Base-by-base conservation (phyloP, 495 filamentous ascomycete genomes). In the Neurospora sp. region DNA sequence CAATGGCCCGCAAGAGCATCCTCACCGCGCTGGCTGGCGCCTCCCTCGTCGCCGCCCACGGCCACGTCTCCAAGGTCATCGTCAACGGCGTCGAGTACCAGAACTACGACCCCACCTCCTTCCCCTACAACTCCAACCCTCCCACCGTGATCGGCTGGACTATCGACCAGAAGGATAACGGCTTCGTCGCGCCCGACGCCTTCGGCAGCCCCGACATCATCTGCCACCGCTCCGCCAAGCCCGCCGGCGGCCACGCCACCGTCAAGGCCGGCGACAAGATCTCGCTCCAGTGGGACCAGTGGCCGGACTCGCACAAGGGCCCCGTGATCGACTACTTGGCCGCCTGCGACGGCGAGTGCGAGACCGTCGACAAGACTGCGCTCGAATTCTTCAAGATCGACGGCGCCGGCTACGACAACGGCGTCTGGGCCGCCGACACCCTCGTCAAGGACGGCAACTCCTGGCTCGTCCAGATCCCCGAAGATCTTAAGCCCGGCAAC, bases 301-400 rank as follows among this genome's bases (percentile, higher is more conserved):
- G 84, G 84, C 82, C 84, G 42, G 81, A 81, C 0, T 75, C 71
- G 39, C 84, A 85, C 76, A 73, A 82, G 70, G 91, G 92, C 11
- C 91, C 92, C 11, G 90, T 92, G 79, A 89, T 93, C 76, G 88
- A 89, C 81, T 94, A 93, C 80, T 81, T 96, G 2, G 93, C 92
- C 70, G 86, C 89, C 74, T 94, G 92, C 86, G 86, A 88, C 75
- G 91, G 91, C 27, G 83, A 89, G 73, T 93, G 92, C 85, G 84
- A 87, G 71, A 85, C 79, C 3, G 91, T 89, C 23, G 86, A 92
- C 83, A 90, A 91, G 83, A 86, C 83, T 1, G 78, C 79, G 0
- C 87, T 94, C 37, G 78, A 90, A 74, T 94, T 89, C 82, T 92
- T 94, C 87, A 94, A 94, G 89, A 92, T 94, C 76, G 87, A 86